Evolutionary conservation across 768 basidiomycete species (phyloP).

Genomic region (Hygrocybe punicea): DNA sequence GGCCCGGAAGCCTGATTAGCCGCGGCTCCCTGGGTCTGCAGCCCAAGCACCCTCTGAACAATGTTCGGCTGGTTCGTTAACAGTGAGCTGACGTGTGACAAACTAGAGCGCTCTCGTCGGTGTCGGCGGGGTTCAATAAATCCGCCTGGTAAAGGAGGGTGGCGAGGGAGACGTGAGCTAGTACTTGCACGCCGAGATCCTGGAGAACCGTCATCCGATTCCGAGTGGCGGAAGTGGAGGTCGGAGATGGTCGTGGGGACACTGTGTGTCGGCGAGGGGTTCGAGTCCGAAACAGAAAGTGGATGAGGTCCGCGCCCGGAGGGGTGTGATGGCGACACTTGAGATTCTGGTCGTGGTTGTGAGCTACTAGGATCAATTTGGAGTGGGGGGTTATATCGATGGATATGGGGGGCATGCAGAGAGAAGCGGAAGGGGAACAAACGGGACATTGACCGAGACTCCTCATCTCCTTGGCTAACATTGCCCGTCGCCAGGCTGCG

Average conservation of each 20-base stretch:
- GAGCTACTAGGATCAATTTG: background rate
- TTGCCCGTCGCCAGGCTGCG: conserved; percentile 25
- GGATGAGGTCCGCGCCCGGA: conserved; percentile 8
- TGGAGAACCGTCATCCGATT: conserved; percentile 28
- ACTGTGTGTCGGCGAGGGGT: conserved; percentile 52
- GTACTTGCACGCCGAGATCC: conserved; percentile 32
- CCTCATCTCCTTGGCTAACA: conserved; percentile 10
- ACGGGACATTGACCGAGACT: conserved; percentile 5
- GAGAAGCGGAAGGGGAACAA: background rate
- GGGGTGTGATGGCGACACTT: conserved; percentile 11
- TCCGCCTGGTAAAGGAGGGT: conserved; percentile 36
- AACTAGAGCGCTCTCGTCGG: background rate
- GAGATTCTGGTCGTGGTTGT: conserved; percentile 8
- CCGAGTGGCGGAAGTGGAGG: conserved; percentile 47
- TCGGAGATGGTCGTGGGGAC: conserved; percentile 56
- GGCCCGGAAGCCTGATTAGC: no score
- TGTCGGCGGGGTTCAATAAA: background rate
- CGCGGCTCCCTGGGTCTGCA: background rate
- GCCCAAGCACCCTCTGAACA: background rate
- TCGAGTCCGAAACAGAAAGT: conserved; percentile 27
- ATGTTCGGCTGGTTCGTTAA: background rate
- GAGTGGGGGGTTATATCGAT: conserved; percentile 8
- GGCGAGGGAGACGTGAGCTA: conserved; percentile 40
- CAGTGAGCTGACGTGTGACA: background rate
- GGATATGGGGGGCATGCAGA: conserved; percentile 7